phyloP scores from a whole-genome alignment of 2,329 filamentous ascomycete species.

The Fusarium veterinarium region DNA sequence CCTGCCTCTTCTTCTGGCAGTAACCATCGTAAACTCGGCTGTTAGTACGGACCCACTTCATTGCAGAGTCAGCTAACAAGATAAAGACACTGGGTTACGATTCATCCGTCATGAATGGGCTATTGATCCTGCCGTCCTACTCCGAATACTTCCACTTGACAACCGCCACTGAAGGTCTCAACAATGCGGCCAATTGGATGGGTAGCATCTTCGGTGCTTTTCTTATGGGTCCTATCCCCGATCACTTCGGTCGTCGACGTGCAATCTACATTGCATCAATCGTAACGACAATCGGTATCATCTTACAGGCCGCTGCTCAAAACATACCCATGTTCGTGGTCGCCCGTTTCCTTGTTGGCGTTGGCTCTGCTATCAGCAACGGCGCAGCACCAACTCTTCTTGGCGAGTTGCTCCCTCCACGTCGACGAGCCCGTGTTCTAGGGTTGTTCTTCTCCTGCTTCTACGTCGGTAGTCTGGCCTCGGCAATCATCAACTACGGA shows the following conservation, averaged over 20 bases:
- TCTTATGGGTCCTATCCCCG: not conserved
- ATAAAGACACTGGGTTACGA: not conserved
- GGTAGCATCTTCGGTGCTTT: not conserved
- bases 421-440: not conserved
- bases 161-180: not conserved
- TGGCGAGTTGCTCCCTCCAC: not conserved
- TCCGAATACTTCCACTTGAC: not conserved
- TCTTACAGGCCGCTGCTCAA: not conserved
- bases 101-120: not conserved
- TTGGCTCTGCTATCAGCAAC: not conserved
- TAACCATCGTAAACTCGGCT: not conserved
- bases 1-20: not conserved
- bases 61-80: not conserved
- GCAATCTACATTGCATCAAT: not conserved
- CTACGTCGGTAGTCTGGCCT: not conserved
- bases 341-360: not conserved
- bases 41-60: not conserved
- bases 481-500: not conserved
- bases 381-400: not conserved
- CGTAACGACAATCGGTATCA: not conserved
- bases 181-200: constrained; percentile 3
- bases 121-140: not conserved
- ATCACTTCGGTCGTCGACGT: not conserved
- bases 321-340: not conserved
- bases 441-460: not conserved